Evolutionary conservation across 345 rosid genomes (phyloP), one percentile per base, ranked within the genome.

Genomic region (Dipteronia dyeriana): DNA sequence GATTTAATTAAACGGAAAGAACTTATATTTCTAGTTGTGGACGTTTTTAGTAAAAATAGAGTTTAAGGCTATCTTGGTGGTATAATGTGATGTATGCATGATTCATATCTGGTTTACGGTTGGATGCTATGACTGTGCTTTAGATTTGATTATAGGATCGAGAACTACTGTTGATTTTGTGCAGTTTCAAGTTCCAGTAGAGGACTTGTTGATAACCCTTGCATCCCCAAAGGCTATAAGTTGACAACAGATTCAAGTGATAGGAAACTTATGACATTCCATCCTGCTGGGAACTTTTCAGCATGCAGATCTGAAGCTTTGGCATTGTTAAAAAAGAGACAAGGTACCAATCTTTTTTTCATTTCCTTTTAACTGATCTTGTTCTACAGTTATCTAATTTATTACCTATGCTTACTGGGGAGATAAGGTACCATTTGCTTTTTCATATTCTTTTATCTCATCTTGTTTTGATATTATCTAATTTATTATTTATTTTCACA

Each of bases 201-300:
- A 39, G 71, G 29, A 66, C 65, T 16, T 25, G 3, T 12, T 31
- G 70, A 75, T 20, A 87, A 81, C 47, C 86, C 90, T 11, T 87
- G 90, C 78, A 53, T 85, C 68, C 84, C 87, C 45, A 81, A 74
- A 75, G 90, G 87, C 75, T 81, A 75, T 66, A 71, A 79, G 70
- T 66, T 38, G 51, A 13, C 77, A 80, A 73, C 70, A 7, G 76
- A 62, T 77, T 34, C 2, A 29, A 76, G 76, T 56, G 80, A 73
- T 73, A 22, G 49, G 23, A 70, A 77, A 79, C 72, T 75, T 77
- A 41, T 73, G 41, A 14, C 47, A 45, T 66, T 83, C 49, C 53
- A 72, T 81, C 60, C 86, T 61, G 72, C 84, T 77, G 90, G 90
- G 54, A 84, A 87, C 83, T 82, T 80, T 70, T 74, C 87, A 19